phyloP scores from a whole-genome alignment of 106 monocot species.

The Dendrobium huoshanense region DNA sequence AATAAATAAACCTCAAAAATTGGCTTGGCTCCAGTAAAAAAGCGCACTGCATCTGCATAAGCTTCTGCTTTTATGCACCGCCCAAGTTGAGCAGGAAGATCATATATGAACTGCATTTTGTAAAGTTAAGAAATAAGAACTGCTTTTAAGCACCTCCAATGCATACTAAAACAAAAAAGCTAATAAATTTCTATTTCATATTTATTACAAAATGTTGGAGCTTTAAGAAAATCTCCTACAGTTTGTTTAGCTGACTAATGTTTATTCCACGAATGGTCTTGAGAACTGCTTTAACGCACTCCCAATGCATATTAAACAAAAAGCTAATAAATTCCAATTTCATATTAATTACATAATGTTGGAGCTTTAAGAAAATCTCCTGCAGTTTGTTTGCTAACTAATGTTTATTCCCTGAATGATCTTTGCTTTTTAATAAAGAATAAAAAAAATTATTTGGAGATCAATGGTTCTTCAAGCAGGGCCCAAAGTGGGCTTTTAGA shows the following conservation, averaged over 20 bases:
- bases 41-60: conserved; percentile 93
- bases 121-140: conserved; percentile 3
- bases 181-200: background rate
- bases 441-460: background rate
- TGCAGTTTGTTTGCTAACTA: background rate
- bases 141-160: background rate
- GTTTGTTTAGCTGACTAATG: background rate
- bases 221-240: background rate
- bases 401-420: background rate
- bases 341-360: background rate
- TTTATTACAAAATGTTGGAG: background rate
- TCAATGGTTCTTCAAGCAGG: background rate
- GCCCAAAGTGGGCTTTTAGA: background rate
- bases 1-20: conserved; percentile 72
- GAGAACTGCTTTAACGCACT: background rate
- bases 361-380: background rate
- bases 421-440: background rate
- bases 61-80: conserved; percentile 95
- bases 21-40: conserved; percentile 91
- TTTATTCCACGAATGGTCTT: background rate
- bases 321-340: background rate
- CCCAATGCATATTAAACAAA: background rate
- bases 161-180: background rate
- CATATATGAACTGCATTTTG: conserved; percentile 87
- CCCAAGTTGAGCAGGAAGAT: conserved; percentile 79